Evolutionary conservation across 352 stramenopile species (phyloP).

Genomic region (Blastocystis sp.): DNA sequence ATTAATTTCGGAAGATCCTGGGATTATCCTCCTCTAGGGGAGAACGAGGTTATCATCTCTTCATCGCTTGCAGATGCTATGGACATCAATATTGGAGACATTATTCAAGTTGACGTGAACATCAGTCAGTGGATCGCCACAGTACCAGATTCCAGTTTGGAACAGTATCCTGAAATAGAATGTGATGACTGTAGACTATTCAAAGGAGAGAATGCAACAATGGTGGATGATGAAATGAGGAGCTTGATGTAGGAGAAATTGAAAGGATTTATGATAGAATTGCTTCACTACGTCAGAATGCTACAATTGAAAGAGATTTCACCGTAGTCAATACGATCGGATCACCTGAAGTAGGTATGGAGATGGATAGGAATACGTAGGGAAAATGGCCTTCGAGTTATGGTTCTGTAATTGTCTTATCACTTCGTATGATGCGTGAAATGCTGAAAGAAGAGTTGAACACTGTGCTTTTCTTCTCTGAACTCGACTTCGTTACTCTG

Average conservation of each 20-base stretch:
- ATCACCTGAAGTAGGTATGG: background rate
- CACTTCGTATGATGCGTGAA: background rate
- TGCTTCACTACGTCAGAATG: background rate
- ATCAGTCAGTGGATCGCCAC: slow-evolving; percentile 3
- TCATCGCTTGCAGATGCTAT: slow-evolving; percentile 2
- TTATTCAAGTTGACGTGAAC: background rate
- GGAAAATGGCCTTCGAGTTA: slow-evolving; percentile 45
- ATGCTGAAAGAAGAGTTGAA: background rate
- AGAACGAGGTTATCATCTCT: slow-evolving; percentile 36
- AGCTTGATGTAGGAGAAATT: too few species aligned
- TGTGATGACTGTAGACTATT: background rate
- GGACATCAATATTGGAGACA: background rate
- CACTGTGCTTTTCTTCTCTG: background rate
- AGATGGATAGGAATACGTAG: background rate
- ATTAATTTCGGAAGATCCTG: slow-evolving; percentile 36
- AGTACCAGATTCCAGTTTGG: background rate
- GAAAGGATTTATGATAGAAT: too few species aligned
- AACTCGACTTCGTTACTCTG: background rate
- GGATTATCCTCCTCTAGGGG: background rate
- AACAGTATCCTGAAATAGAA: background rate
- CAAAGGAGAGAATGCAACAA: background rate
- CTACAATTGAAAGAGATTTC: background rate
- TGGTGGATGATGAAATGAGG: background rate
- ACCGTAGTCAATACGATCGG: background rate
- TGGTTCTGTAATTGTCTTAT: slow-evolving; percentile 32